Base-by-base conservation (phyloP, 371 early-diverging fungal species). In the Gilbertella persicaria region DNA sequence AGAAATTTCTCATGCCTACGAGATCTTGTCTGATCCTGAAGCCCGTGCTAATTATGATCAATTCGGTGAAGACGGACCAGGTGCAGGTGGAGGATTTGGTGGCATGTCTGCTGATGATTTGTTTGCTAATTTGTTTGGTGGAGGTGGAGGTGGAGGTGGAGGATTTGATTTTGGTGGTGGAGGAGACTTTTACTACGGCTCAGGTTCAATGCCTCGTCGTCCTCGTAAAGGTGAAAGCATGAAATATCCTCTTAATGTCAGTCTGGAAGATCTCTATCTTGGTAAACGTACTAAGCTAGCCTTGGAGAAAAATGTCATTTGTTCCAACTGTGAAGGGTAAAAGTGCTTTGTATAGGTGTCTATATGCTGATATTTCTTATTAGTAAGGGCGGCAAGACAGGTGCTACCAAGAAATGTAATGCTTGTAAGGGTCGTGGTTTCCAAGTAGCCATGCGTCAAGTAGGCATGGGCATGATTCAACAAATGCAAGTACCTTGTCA, bases 401-500 rank as follows among this genome's bases (percentile, higher is more conserved):
- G 82, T 43, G 88, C 86, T 4, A 85, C 81, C 39, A 81, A 72
- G 55, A 81, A 82, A 46, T 99, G 99, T 72, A 42, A 63, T 23
- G 77, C 79, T 20, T 99, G 99, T 78, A 73, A 87, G 37, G 99
- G 99, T 30, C 88, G 89, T 52, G 99, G 99, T 58, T 80, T 95
- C 57, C 86, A 85, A 63, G 69, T 96, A 23, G 86, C 88, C 29
- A 83, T 95, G 65, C 82, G 96, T 38, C 97, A 97, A 74, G 82
- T 99, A 56, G 99, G 97, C 28, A 96, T 97, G 50, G 85, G 84
- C 38, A 86, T 89, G 86, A 90, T 98, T 86, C 98, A 98, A 80
- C 98, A 97, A 78, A 93, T 97, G 87, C 95, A 96, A 83, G 49
- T 55, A 5, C 56, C 55, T 50, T 65, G 64, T 53, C 30, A 17